Percentiles rank a stretch among this genome's conserved stretches.
phyloP scores from a whole-genome alignment of 2,329 filamentous ascomycete species.

The Zopfia rhizophila region DNA sequence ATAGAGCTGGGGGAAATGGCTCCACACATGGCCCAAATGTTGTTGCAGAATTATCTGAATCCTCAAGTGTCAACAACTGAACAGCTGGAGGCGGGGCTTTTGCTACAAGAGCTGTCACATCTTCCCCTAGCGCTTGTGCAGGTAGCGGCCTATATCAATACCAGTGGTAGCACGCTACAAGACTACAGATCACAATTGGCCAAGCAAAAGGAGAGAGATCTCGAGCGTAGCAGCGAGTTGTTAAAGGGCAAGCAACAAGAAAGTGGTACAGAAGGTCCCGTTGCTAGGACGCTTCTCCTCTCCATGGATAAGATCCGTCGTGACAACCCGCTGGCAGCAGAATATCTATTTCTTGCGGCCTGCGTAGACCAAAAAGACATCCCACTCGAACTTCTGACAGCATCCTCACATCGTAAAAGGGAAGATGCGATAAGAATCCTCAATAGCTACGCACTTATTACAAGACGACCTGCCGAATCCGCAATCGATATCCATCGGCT shows the following conservation, averaged over 20 bases:
- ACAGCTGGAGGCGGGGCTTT: no score
- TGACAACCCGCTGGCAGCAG: constrained; percentile 43
- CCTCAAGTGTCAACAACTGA: no score
- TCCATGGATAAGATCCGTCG: constrained; percentile 48
- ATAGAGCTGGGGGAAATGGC: constrained; percentile 45
- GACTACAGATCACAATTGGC: constrained; percentile 48
- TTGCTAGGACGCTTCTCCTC: constrained; percentile 53
- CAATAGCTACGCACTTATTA: constrained; percentile 26
- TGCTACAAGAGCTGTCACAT: constrained; percentile 38
- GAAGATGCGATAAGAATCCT: constrained; percentile 26
- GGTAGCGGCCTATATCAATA: constrained; percentile 52
- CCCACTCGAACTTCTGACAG: constrained; percentile 26
- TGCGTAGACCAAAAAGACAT: constrained; percentile 44
- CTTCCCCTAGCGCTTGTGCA: constrained; percentile 55
- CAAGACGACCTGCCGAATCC: constrained; percentile 17
- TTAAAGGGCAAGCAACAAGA: constrained; percentile 50
- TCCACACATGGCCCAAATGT: constrained; percentile 32
- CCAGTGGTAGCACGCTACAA: constrained; percentile 18
- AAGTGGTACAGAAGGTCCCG: constrained; percentile 39
- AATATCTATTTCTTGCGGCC: constrained; percentile 53
- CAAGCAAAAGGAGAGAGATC: constrained; percentile 38
- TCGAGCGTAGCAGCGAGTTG: constrained; percentile 46
- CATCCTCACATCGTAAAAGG: constrained; percentile 16
- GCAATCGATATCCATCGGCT: constrained; percentile 24
- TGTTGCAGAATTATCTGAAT: background rate